phyloP scores from a whole-genome alignment of 805 yeast genomes.

The Candida pini region DNA sequence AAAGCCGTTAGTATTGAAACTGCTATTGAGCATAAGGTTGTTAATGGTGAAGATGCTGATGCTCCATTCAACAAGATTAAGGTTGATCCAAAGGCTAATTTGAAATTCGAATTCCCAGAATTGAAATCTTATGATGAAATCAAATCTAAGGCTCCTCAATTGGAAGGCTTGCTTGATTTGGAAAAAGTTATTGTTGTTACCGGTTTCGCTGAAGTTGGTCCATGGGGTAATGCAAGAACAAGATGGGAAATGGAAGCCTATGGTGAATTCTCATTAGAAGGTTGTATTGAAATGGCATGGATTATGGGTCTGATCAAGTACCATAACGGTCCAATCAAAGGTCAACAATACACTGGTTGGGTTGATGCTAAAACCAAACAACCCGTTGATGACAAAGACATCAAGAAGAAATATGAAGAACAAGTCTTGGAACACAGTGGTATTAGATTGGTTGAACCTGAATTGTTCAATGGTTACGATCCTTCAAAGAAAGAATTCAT shows the following conservation, averaged over 20 bases:
- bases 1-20: slow-evolving; percentile 94
- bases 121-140: slow-evolving; percentile 73
- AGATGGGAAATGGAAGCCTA: slow-evolving; percentile 99
- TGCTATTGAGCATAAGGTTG: slow-evolving; percentile 78
- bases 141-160: slow-evolving; percentile 60
- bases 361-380: slow-evolving; percentile 88
- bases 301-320: slow-evolving; percentile 97
- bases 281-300: slow-evolving; percentile 99
- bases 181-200: slow-evolving; percentile 92
- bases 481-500: slow-evolving; percentile 89
- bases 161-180: slow-evolving; percentile 88
- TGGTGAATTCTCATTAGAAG: slow-evolving; percentile 95
- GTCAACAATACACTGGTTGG: slow-evolving; percentile 94
- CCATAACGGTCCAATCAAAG: slow-evolving; percentile 86
- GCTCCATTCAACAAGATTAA: slow-evolving; percentile 72
- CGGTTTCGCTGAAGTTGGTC: slow-evolving; percentile 98
- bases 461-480: slow-evolving; percentile 87
- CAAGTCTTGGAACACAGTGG: slow-evolving; percentile 90
- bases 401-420: slow-evolving; percentile 87
- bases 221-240: slow-evolving; percentile 99
- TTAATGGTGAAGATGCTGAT: slow-evolving; percentile 85
- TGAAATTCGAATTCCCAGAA: slow-evolving; percentile 88
- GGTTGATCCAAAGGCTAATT: slow-evolving; percentile 91
- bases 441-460: slow-evolving; percentile 95
- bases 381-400: slow-evolving; percentile 92